phyloP scores from a whole-genome alignment of 106 monocot genomes.

The Apostasia shenzhenica region DNA sequence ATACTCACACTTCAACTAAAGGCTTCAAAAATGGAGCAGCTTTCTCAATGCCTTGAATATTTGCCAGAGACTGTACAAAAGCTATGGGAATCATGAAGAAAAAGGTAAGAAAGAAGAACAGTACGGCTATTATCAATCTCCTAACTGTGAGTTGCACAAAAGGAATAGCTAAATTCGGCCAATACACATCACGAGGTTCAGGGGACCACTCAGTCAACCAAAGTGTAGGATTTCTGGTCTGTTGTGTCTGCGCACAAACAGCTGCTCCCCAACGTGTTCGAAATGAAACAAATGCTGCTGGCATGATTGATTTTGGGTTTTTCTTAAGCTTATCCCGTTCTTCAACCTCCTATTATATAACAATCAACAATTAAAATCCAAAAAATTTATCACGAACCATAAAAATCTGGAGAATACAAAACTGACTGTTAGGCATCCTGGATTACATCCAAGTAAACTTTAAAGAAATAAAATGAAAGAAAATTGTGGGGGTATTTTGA shows the following conservation, averaged over 20 bases:
- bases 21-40: conserved; percentile 45
- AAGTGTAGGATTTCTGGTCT: conserved; percentile 45
- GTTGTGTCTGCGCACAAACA: conserved; percentile 73
- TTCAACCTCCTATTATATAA: conserved; percentile 21
- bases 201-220: conserved; percentile 75
- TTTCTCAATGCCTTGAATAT: conserved; percentile 53
- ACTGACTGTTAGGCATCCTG: background rate
- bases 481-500: too few relatives aligned
- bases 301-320: conserved; percentile 31
- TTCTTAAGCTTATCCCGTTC: conserved; percentile 36
- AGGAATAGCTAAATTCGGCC: conserved; percentile 58
- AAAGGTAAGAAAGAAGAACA: conserved; percentile 67
- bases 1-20: conserved; percentile 47
- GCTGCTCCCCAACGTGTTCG: conserved; percentile 60
- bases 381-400: background rate
- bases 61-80: conserved; percentile 63
- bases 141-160: conserved; percentile 41
- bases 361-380: background rate
- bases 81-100: conserved; percentile 66
- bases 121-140: conserved; percentile 32
- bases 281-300: conserved; percentile 72
- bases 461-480: background rate
- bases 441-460: background rate
- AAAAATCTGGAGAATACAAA: background rate
- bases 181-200: conserved; percentile 69